phyloP scores from a whole-genome alignment of 306 rosid species.

The Macrotyloma uniflorum region DNA sequence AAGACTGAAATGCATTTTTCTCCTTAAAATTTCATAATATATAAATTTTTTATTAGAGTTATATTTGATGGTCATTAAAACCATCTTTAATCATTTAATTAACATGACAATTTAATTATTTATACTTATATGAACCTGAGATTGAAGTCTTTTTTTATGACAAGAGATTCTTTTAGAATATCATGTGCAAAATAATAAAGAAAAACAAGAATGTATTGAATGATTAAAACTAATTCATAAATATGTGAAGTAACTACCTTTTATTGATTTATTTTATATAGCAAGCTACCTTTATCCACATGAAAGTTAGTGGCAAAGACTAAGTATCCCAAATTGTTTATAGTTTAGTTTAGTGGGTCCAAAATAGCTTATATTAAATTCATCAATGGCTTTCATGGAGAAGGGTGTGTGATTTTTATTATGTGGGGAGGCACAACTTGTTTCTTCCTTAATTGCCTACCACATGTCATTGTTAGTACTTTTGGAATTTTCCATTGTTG shows the following conservation, averaged over 20 bases:
- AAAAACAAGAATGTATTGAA: background rate
- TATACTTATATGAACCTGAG: too few species aligned
- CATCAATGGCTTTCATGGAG: background rate
- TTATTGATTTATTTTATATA: background rate
- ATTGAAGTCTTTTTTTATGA: too few species aligned
- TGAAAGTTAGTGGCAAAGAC: background rate
- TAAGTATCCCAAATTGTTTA: background rate
- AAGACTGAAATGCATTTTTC: too few species aligned
- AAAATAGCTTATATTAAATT: background rate
- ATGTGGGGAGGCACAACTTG: background rate
- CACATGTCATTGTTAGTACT: background rate
- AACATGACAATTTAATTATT: too few species aligned
- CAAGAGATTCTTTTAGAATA: too few species aligned
- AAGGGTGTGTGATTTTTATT: background rate
- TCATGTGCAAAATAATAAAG: background rate
- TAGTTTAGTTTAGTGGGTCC: background rate
- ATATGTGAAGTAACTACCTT: background rate
- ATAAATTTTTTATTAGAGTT: too few species aligned
- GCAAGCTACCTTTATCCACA: too few species aligned
- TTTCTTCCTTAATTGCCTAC: background rate
- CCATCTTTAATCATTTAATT: too few species aligned
- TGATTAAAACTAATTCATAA: background rate
- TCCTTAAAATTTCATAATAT: too few species aligned
- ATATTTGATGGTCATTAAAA: too few species aligned
- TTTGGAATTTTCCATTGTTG: background rate